Conservation (phyloP, 1,284 basidiomycete species). For the Cryptococcus sp. region DNA sequence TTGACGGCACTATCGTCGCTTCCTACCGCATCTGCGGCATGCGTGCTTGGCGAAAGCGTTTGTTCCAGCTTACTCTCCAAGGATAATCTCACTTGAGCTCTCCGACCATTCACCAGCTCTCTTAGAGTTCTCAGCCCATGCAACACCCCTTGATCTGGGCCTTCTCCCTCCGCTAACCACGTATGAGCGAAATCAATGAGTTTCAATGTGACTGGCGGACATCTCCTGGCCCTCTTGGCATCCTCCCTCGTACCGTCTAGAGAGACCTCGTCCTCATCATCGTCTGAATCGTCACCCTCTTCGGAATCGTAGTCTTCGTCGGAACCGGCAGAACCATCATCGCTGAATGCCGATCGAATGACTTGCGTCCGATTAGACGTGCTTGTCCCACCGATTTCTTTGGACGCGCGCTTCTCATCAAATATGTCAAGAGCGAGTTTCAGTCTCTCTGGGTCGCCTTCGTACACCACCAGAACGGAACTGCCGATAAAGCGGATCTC, state of each 20-base stretch:
- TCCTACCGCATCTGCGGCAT: no score
- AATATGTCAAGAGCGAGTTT: slow-evolving; percentile 53
- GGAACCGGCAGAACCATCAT: slow-evolving; percentile 21
- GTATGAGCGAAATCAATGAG: slow-evolving; percentile 96
- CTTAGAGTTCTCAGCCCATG: slow-evolving; percentile 68
- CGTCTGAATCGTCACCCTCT: slow-evolving; percentile 54
- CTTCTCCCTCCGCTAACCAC: slow-evolving; percentile 66
- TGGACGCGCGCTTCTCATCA: slow-evolving; percentile 35
- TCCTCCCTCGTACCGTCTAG: slow-evolving; percentile 34
- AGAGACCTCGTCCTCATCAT: slow-evolving; percentile 27
- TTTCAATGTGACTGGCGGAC: slow-evolving; percentile 67
- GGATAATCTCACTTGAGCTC: slow-evolving; percentile 29
- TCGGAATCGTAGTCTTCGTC: slow-evolving; percentile 49
- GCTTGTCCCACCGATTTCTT: background rate
- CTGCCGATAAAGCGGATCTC: slow-evolving; percentile 80
- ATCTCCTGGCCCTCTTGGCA: slow-evolving; percentile 48
- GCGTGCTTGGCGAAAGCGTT: no score
- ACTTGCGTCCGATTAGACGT: no score
- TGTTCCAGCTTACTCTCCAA: background rate
- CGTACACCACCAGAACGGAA: slow-evolving; percentile 81
- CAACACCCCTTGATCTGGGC: slow-evolving; percentile 76
- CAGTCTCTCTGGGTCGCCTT: slow-evolving; percentile 63
- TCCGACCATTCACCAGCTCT: slow-evolving; percentile 60
- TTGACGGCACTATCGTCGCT: no score
- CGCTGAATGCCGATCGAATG: slow-evolving; percentile 18